Evolutionary conservation across 2,329 filamentous ascomycete genomes (phyloP).

Genomic region (Thielaviopsis musarum): DNA sequence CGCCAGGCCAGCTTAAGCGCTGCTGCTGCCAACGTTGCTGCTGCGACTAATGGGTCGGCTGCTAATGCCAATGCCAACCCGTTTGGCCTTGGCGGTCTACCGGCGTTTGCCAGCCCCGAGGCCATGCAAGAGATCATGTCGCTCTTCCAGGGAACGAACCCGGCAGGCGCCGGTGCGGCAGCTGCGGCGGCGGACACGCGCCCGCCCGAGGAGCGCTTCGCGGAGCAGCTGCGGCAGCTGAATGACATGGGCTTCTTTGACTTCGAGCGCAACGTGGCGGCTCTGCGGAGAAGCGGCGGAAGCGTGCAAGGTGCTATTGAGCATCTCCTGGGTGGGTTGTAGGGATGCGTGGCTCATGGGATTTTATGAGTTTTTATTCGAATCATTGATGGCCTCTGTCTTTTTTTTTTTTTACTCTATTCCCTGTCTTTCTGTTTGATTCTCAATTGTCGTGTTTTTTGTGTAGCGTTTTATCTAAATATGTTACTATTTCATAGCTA

Average conservation of each 20-base stretch:
- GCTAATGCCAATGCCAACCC: slow-evolving; percentile 9
- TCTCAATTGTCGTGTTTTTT: neutral
- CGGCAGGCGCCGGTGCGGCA: slow-evolving; percentile 13
- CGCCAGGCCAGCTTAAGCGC: slow-evolving; percentile 5
- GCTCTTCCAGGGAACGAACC: neutral
- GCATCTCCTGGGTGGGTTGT: slow-evolving; percentile 37
- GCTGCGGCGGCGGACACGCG: slow-evolving; percentile 56
- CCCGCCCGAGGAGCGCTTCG: slow-evolving; percentile 86
- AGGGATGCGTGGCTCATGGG: neutral
- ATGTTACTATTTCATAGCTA: neutral
- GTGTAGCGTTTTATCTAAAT: neutral
- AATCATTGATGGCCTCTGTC: neutral
- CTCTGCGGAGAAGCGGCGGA: slow-evolving; percentile 72
- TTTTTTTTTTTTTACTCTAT: neutral
- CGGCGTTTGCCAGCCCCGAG: slow-evolving; percentile 4
- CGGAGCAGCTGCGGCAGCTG: slow-evolving; percentile 73
- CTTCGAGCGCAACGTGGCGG: slow-evolving; percentile 83
- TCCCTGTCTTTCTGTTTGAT: neutral
- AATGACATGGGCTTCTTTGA: slow-evolving; percentile 99
- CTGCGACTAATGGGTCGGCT: neutral
- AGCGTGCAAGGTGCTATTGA: slow-evolving; percentile 88
- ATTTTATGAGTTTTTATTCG: neutral
- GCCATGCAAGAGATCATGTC: slow-evolving; percentile 8
- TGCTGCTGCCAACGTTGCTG: slow-evolving; percentile 2
- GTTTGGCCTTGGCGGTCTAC: neutral